Conservation (phyloP, 2,329 filamentous ascomycete genomes). For the Fusarium luffae region DNA sequence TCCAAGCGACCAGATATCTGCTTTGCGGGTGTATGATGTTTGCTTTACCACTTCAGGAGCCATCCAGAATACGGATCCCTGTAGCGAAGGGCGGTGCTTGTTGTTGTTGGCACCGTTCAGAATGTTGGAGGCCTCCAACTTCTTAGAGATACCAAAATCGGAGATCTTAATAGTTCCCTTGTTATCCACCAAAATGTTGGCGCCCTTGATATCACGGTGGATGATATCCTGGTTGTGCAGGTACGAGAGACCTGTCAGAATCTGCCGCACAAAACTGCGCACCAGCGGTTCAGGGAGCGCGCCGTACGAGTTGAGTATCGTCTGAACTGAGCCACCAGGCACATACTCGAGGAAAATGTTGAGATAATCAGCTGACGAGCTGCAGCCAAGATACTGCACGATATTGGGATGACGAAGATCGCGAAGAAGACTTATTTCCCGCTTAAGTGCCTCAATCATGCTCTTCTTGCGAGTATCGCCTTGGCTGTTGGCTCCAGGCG, state of each 20-base stretch:
- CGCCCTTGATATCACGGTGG: constrained; percentile 98
- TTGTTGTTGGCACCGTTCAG: constrained; percentile 75
- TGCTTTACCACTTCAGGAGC: constrained; percentile 98
- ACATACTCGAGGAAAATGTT: constrained; percentile 99
- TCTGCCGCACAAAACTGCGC: constrained; percentile 96
- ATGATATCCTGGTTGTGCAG: constrained; percentile 96
- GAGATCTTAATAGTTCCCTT: constrained; percentile 99
- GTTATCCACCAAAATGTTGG: constrained; percentile 98
- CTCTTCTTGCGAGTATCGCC: constrained; percentile 93
- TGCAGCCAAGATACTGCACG: constrained; percentile 96
- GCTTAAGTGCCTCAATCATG: constrained; percentile 98
- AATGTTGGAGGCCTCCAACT: constrained; percentile 90
- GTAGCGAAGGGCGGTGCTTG: constrained; percentile 80
- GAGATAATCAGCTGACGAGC: constrained; percentile 87
- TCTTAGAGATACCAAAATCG: constrained; percentile 98
- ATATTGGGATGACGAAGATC: constrained; percentile 97
- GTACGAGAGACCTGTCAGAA: constrained; percentile 90
- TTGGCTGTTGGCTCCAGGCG: constrained; percentile 78
- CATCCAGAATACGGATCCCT: constrained; percentile 99
- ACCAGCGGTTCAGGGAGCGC: constrained; percentile 93
- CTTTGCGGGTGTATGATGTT: constrained; percentile 97
- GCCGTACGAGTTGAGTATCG: constrained; percentile 98
- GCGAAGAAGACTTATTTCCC: constrained; percentile 92
- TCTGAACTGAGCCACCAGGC: constrained; percentile 94
- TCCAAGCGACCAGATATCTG: constrained; percentile 97